Percentiles rank a stretch among this genome's conserved stretches.
Conservation (phyloP, 352 stramenopile genomes). For the Aphanomyces stellatus region DNA sequence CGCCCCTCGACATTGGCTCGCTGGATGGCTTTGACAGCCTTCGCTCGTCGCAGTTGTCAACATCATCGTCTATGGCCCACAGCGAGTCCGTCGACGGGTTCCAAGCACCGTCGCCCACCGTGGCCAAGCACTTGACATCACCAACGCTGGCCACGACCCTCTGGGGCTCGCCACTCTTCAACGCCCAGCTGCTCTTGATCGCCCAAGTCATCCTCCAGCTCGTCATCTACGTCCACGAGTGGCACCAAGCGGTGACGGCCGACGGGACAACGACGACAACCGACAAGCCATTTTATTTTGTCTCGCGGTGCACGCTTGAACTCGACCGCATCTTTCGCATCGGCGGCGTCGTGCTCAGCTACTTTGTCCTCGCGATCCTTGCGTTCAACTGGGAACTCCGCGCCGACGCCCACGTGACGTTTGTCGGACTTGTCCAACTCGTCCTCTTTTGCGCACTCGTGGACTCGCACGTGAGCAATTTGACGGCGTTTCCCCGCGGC, state of each 20-base stretch:
- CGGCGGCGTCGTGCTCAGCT: constrained; percentile 52
- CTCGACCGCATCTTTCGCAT: constrained; percentile 73
- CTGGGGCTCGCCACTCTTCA: constrained; percentile 68
- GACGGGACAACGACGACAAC: constrained; percentile 47
- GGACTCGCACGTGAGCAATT: constrained; percentile 60
- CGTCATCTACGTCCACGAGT: constrained; percentile 73
- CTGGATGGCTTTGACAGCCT: background rate
- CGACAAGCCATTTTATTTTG: constrained; percentile 48
- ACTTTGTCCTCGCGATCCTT: constrained; percentile 57
- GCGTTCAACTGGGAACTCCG: constrained; percentile 56
- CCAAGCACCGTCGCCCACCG: too few species aligned
- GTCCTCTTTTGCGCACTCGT: constrained; percentile 52
- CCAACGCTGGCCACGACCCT: too few species aligned
- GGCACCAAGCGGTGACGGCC: constrained; percentile 50
- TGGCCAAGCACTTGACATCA: too few species aligned
- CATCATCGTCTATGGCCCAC: too few species aligned
- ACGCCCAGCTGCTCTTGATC: constrained; percentile 74
- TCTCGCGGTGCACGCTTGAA: constrained; percentile 60
- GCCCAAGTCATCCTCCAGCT: constrained; percentile 79
- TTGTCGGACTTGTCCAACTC: constrained; percentile 54
- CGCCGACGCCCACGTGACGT: constrained; percentile 49
- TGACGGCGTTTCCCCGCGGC: constrained; percentile 49
- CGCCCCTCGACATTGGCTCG: background rate
- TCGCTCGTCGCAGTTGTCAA: too few species aligned
- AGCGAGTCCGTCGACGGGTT: too few species aligned